phyloP scores from a whole-genome alignment of 257 asterid genomes.

The Marsdenia floribunda region DNA sequence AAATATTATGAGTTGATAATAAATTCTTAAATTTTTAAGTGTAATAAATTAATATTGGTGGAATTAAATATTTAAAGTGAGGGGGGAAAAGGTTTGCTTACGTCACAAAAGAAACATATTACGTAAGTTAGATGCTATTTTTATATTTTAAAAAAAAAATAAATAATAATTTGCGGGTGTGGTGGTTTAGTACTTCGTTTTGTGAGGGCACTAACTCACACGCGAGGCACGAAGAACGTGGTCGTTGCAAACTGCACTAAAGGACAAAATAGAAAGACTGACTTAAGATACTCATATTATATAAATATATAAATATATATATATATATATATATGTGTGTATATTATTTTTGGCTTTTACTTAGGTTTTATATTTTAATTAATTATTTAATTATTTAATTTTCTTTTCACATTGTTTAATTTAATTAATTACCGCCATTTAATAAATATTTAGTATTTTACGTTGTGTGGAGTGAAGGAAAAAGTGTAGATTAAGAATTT shows the following conservation, averaged over 20 bases:
- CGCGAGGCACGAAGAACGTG: slow-evolving; percentile 22
- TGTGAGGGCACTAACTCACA: slow-evolving; percentile 9
- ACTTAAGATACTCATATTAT: slow-evolving; percentile 3
- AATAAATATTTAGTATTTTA: not conserved
- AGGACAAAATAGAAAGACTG: slow-evolving; percentile 34
- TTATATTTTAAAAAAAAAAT: too few relatives aligned
- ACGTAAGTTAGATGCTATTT: slow-evolving; percentile 33
- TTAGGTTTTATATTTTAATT: not conserved
- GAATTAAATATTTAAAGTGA: too few relatives aligned
- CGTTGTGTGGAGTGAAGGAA: not conserved
- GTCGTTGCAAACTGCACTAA: slow-evolving; percentile 21
- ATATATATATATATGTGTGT: too few relatives aligned
- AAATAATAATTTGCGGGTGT: too few relatives aligned
- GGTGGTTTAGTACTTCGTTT: slow-evolving; percentile 7
- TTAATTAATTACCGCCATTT: not conserved
- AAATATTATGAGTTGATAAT: too few relatives aligned
- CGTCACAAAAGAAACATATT: slow-evolving; percentile 31
- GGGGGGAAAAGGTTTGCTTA: not conserved
- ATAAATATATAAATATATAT: slow-evolving; percentile 4
- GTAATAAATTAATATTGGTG: too few relatives aligned
- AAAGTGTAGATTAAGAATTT: not conserved
- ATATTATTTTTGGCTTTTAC: slow-evolving; percentile 17
- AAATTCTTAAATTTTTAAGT: too few relatives aligned
- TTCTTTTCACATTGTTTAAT: not conserved
- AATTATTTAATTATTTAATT: not conserved